Evolutionary conservation across 2,329 filamentous ascomycete genomes (phyloP), one percentile per base, ranked within the genome.

Genomic region (Trichophyton benhamiae): DNA sequence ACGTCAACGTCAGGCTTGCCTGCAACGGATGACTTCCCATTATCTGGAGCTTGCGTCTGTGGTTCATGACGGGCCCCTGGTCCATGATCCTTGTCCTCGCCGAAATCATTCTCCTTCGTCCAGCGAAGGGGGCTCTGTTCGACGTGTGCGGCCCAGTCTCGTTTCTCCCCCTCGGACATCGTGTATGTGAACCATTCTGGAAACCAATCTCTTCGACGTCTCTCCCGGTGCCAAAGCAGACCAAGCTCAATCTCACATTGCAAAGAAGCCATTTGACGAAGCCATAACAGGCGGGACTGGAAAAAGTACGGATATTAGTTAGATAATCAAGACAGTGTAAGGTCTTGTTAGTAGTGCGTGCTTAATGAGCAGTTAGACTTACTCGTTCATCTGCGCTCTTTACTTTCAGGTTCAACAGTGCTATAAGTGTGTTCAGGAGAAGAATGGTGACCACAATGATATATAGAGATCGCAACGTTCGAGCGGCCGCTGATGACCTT

Each of bases 341-440:
- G 33, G 3, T 36, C 0, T 36, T 36, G 11, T 11, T 36, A 36
- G 11, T 27, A 20, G 49, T 55, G 17, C 15, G 7, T 55, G 49
- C 22, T 15, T 30, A 33, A n/a, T 20, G 49, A 20, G 20, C 3
- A 27, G 25, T 27, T 15, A 55, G 20, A 55, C 49, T 22, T 5
- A 22, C 49, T 22, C 49, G 49, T 55, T 55, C 22, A 33, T 55
- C 49, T 55, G 49, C 49, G 9, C 17, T 55, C 49, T 55, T 55
- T 17, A 55, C 49, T 55, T 55, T 55, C 49, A 55, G 22, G 9
- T 22, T 55, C 30, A 55, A 55, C 49, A 55, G 20, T 22, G 49
- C 49, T 55, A 55, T 55, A 22, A 55, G 49, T 15, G 49, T 55
- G 49, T 55, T 55, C 49, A 55, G 22, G 22, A 55, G 49, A 25